Evolutionary conservation across 148 eudicot genomes (phyloP), one percentile per base, ranked within the genome.

Genomic region (Polygonum aviculare): DNA sequence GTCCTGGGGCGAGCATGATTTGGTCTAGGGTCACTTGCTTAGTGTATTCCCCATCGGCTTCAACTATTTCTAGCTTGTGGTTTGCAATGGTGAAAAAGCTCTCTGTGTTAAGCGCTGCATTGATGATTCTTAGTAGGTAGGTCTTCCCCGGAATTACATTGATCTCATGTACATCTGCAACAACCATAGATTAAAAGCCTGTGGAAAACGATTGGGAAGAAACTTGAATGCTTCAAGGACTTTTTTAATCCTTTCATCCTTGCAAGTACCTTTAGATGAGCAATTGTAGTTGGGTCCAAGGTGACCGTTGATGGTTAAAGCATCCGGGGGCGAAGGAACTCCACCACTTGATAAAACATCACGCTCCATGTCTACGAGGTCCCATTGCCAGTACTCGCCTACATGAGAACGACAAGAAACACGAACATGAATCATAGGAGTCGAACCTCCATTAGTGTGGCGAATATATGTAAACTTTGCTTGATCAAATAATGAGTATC

Each of bases 1-100:
- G 91, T 31, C 91, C 94, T 2, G 91, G 94, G 48, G 85, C 87
- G 12, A 88, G 80, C 88, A 90, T 86, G 69, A 90, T 80, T n/a
- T 80, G 84, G 59, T 77, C 81, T 3, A 83, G 77, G 1, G 84
- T 77, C 48, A 86, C 77, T 12, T 87, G 87, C 41, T 90, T 88
- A 35, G 87, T 88, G 83, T 90, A 90, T 52, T 78, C 90, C 0
- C 84, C 90, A 54, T 90, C 94, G 9, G 85, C 90, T 82, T 85
- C 91, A 0, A 88, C 94, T n/a, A 90, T 80, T 1, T 88, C 85
- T 70, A 90, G 77, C 51, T 84, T 85, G 80, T 90, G 94, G 70
- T 88, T 84, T 26, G 94, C 91, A 19, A 88, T 81, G 45, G 87
- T 74, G 60, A 90, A 90, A 82, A 90, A 90, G 81, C 76, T 81